phyloP scores from a whole-genome alignment of 2,329 filamentous ascomycete genomes.

The Beauveria sp. region DNA sequence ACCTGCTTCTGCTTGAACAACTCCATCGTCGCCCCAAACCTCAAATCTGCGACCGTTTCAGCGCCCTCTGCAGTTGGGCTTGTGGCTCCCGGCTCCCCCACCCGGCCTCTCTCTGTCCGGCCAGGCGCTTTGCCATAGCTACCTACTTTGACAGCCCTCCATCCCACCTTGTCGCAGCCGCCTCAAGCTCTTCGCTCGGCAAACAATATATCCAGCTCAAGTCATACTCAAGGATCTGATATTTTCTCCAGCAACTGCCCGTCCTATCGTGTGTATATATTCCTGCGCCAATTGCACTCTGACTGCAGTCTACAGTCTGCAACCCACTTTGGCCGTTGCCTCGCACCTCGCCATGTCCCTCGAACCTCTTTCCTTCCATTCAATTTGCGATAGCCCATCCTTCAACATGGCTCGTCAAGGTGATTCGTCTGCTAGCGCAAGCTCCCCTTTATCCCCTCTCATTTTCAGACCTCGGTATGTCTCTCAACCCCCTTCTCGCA shows the following conservation, averaged over 20 bases:
- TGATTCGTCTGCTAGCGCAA: constrained; percentile 1
- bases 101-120: not conserved
- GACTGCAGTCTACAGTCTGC: not conserved
- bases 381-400: not conserved
- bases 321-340: not conserved
- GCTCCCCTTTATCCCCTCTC: constrained; percentile 33
- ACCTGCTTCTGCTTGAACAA: not conserved
- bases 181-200: not conserved
- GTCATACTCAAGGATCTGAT: not conserved
- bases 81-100: not conserved
- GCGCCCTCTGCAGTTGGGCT: not conserved
- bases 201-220: not conserved
- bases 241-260: not conserved
- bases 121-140: constrained; percentile 1
- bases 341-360: not conserved
- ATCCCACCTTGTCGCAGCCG: not conserved
- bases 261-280: not conserved
- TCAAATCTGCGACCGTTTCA: not conserved
- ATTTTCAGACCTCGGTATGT: constrained; percentile 46
- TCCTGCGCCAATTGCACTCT: not conserved
- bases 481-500: not conserved
- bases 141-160: not conserved
- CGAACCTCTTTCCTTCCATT: not conserved
- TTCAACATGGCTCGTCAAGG: constrained; percentile 1
- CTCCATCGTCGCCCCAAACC: not conserved